These are phyloP conservation scores for Colletotrichum costaricense DNA, from an alignment of 2,329 filamentous ascomycete species.

Conservation along the genomic window DNA sequence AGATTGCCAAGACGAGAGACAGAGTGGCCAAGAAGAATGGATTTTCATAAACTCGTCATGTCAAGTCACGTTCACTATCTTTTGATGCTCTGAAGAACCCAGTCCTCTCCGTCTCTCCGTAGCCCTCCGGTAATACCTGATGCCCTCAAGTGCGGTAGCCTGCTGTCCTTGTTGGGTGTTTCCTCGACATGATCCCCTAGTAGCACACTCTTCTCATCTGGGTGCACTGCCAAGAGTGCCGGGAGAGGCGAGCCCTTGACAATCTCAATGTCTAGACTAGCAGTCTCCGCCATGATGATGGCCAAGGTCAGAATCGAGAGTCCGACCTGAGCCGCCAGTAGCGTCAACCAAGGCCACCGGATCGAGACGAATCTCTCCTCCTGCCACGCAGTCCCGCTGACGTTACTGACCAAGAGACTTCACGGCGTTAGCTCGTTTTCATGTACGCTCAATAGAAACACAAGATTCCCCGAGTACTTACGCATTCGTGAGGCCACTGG, in stretches of 20 bases:
- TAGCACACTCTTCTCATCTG: slow-evolving; percentile 1
- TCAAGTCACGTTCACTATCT: not conserved
- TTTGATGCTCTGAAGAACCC: not conserved
- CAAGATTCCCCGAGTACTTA: not conserved
- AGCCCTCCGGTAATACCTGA: slow-evolving; percentile 10
- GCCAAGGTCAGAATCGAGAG: slow-evolving; percentile 20
- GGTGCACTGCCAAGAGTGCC: slow-evolving; percentile 9
- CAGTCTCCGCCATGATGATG: slow-evolving; percentile 13
- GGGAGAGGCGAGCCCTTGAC: slow-evolving; percentile 25
- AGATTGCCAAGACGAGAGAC: no score
- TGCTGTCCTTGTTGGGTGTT: not conserved
- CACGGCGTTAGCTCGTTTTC: not conserved
- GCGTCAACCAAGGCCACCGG: slow-evolving; percentile 23
- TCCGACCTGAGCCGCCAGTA: slow-evolving; percentile 16
- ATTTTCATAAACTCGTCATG: no score
- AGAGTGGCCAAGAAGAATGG: no score
- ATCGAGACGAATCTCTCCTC: slow-evolving; percentile 16
- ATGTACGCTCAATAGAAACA: not conserved
- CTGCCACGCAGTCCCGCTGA: slow-evolving; percentile 19
- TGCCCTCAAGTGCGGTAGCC: slow-evolving; percentile 1
- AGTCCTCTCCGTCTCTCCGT: not conserved
- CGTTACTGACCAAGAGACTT: slow-evolving; percentile 5
- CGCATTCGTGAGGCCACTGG: slow-evolving; percentile 22
- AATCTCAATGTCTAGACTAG: slow-evolving; percentile 16
- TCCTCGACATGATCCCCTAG: not conserved